phyloP scores from a whole-genome alignment of 2,329 filamentous ascomycete species.

The Aspergillus sp. region DNA sequence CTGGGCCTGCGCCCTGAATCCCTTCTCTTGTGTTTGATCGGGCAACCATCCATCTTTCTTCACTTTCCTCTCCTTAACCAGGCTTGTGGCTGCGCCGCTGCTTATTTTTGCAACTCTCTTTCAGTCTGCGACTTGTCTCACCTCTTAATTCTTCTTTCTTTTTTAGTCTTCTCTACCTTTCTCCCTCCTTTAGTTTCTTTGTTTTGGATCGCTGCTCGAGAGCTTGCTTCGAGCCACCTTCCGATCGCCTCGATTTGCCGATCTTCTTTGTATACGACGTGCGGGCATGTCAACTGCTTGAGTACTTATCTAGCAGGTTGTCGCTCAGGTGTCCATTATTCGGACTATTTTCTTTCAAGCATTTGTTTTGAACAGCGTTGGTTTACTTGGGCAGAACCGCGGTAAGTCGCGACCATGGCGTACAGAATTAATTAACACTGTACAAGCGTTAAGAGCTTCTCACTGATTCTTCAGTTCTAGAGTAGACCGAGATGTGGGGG shows the following conservation, averaged over 20 bases:
- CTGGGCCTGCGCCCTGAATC: not conserved
- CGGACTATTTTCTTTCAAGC: not conserved
- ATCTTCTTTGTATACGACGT: slow-evolving; percentile 15
- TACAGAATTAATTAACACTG: not conserved
- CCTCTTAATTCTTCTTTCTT: not conserved
- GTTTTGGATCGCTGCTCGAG: slow-evolving; percentile 5
- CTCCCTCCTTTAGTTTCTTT: slow-evolving; percentile 2
- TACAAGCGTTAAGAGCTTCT: not conserved
- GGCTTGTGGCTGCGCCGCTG: slow-evolving; percentile 4
- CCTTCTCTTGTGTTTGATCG: slow-evolving; percentile 1
- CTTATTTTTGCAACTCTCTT: not conserved
- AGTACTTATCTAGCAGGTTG: slow-evolving; percentile 1
- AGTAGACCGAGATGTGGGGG: slow-evolving; percentile 53
- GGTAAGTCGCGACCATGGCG: not conserved
- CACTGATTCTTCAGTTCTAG: not conserved
- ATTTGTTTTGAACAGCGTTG: not conserved
- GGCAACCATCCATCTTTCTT: not conserved
- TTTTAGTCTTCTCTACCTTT: not conserved
- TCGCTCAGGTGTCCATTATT: slow-evolving; percentile 2
- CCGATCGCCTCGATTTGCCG: slow-evolving; percentile 2
- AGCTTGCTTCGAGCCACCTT: not conserved
- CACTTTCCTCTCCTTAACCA: not conserved
- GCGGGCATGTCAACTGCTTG: slow-evolving; percentile 22
- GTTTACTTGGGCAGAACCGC: not conserved
- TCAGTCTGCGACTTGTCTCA: not conserved